phyloP scores from a whole-genome alignment of 257 asterid genomes.

The Solanum medicagineum region DNA sequence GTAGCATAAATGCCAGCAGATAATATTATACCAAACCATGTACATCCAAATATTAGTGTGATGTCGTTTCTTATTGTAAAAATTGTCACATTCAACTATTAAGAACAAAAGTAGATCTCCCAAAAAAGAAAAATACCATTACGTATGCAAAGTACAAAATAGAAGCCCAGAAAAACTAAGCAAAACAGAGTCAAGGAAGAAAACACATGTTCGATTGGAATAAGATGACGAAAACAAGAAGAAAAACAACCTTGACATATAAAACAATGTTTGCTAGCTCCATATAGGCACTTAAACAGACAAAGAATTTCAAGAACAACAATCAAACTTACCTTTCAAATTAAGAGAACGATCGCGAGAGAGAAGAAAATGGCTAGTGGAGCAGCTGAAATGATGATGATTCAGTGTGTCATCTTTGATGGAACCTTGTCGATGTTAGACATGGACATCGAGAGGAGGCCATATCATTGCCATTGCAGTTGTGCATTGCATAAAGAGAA shows the following conservation, averaged over 20 bases:
- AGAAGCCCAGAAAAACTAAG: neutral
- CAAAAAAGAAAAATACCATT: neutral
- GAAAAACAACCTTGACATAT: neutral
- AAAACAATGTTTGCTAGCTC: neutral
- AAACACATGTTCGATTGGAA: neutral
- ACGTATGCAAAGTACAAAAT: neutral
- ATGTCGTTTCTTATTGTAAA: neutral
- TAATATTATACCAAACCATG: too few species aligned
- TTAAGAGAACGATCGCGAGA: neutral
- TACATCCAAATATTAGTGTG: neutral
- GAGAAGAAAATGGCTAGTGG: conserved; percentile 17
- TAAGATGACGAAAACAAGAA: neutral
- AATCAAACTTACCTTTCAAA: neutral
- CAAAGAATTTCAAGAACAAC: neutral
- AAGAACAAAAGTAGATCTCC: neutral
- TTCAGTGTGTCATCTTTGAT: conserved; percentile 10
- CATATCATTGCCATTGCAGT: conserved; percentile 25
- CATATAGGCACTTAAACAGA: conserved; percentile 9
- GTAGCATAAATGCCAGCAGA: too few species aligned
- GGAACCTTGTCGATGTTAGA: conserved; percentile 25
- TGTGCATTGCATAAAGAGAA: conserved; percentile 27
- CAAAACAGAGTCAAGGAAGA: neutral
- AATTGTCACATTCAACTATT: neutral
- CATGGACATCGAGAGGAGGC: conserved; percentile 26
- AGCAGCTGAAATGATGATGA: conserved; percentile 12